Base-by-base conservation (phyloP, 2,329 filamentous ascomycete genomes). In the Chalaropsis ovoidea region DNA sequence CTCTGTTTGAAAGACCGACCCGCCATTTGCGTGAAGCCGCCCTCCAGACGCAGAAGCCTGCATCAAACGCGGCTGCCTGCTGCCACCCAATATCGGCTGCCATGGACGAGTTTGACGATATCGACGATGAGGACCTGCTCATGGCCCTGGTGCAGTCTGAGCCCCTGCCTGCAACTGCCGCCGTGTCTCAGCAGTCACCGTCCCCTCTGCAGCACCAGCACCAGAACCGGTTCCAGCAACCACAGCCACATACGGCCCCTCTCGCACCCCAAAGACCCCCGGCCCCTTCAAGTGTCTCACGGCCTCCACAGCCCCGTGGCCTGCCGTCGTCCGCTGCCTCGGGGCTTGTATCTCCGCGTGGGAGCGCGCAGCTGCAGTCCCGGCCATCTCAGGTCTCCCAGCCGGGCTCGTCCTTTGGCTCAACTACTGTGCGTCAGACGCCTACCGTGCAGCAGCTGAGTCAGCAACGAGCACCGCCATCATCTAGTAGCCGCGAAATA, bases 61-160 rank as follows among this genome's bases (percentile, higher is more conserved):
- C 52, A 17, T 35, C 8, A n/a, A 15, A 61, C 60, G 17, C 31
- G 60, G 60, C 60, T 43, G 6, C 56, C 19, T 56, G 43, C n/a
- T 22, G 13, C n/a, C 31, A 22, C 15, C 41, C 11, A 31, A 52
- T 27, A 27, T 6, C n/a, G 22, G 43, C n/a, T 22, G 54, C 45
- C 47, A 69, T 69, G 68, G 66, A 65, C 31, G 83, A 67, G 35
- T 67, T 67, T 54, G 84, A 84, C 68, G 81, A 82, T 68, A 80
- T 87, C 63, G 80, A 82, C 63, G 86, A 89, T 68, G 86, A 86
- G 70, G 86, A 87, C 69, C 76, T 89, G 67, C 77, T 88, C 56
- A 76, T 80, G 43, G 85, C 81, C 6, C 78, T 85, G 24, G 43
- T 54, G 19, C 31, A 54, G n/a, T 47, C 63, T 15, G 52, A 63